Evolutionary conservation across 2,329 filamentous ascomycete genomes (phyloP).

Genomic region (Pestalotiopsis sp.): DNA sequence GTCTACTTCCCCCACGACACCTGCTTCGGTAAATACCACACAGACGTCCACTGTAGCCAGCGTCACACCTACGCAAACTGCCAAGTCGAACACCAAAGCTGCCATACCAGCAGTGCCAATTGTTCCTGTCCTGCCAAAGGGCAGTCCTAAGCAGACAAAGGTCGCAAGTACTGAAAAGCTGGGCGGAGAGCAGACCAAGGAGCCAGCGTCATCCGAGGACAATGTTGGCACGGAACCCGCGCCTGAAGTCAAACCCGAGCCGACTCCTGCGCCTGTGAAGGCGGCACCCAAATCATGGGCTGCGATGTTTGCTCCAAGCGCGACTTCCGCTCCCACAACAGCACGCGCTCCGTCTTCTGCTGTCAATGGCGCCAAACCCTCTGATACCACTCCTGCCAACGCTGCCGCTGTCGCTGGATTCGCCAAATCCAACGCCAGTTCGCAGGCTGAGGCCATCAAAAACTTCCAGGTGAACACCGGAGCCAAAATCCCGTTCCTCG

Average conservation of each 20-base stretch:
- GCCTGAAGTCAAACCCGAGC: slow-evolving; percentile 25
- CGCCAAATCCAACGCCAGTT: slow-evolving; percentile 43
- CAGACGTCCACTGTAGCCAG: slow-evolving; percentile 26
- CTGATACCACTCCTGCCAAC: slow-evolving; percentile 25
- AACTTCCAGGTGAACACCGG: slow-evolving; percentile 70
- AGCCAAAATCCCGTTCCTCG: slow-evolving; percentile 77
- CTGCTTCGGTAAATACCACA: slow-evolving; percentile 32
- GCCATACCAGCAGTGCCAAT: slow-evolving; percentile 43
- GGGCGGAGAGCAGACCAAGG: slow-evolving; percentile 23
- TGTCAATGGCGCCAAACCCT: slow-evolving; percentile 17
- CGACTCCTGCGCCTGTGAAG: slow-evolving; percentile 33
- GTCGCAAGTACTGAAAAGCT: slow-evolving; percentile 22
- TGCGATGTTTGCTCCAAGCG: slow-evolving; percentile 35
- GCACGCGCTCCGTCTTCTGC: slow-evolving; percentile 28
- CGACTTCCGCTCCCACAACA: slow-evolving; percentile 21
- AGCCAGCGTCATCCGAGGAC: slow-evolving; percentile 15
- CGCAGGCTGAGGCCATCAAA: slow-evolving; percentile 66
- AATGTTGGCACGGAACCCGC: slow-evolving; percentile 16
- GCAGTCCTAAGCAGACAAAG: slow-evolving; percentile 33
- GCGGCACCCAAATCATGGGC: slow-evolving; percentile 42
- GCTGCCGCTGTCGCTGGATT: slow-evolving; percentile 34
- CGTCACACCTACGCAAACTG: slow-evolving; percentile 28
- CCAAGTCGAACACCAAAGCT: slow-evolving; percentile 38
- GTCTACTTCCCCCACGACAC: slow-evolving; percentile 38
- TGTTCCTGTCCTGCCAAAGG: slow-evolving; percentile 50